These are phyloP conservation scores for Acer yangbiense DNA, from an alignment of 345 rosid species.

Conservation along the genomic window DNA sequence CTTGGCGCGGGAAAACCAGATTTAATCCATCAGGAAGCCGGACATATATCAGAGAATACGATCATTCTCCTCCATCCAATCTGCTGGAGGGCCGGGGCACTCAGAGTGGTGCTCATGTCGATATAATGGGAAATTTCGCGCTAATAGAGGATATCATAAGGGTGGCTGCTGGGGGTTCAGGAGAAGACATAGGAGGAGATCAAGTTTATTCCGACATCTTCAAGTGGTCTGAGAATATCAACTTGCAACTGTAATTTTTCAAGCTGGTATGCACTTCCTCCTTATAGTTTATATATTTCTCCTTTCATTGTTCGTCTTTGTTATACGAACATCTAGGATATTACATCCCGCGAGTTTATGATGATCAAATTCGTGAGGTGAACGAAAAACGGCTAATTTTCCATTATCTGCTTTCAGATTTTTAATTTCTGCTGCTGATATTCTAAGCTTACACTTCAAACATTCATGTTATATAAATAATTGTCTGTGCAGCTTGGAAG, in stretches of 20 bases:
- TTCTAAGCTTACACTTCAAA: too few species aligned
- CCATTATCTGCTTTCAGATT: too few species aligned
- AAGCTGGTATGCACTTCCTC: not conserved
- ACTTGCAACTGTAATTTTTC: constrained; percentile 47
- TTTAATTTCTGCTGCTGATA: too few species aligned
- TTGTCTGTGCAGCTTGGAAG: not conserved
- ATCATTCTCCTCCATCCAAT: constrained; percentile 84
- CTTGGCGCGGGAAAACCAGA: constrained; percentile 92
- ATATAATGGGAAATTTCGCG: constrained; percentile 97
- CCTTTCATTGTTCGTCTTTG: too few species aligned
- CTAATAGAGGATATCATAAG: constrained; percentile 83
- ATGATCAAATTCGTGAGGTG: too few species aligned
- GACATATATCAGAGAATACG: constrained; percentile 76
- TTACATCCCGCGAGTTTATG: too few species aligned
- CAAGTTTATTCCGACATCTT: constrained; percentile 80
- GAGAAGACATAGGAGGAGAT: constrained; percentile 81
- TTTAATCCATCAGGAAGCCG: constrained; percentile 85
- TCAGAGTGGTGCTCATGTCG: constrained; percentile 89
- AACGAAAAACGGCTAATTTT: too few species aligned
- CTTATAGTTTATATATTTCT: too few species aligned
- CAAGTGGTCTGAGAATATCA: constrained; percentile 81
- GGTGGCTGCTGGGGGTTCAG: constrained; percentile 85
- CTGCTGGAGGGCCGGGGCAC: constrained; percentile 93
- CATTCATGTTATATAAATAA: not conserved
- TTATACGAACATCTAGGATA: too few species aligned